Evolutionary conservation across 83 land plant genomes (phyloP), one percentile per base, ranked within the genome.

Genomic region (Diphasiastrum complanatum): DNA sequence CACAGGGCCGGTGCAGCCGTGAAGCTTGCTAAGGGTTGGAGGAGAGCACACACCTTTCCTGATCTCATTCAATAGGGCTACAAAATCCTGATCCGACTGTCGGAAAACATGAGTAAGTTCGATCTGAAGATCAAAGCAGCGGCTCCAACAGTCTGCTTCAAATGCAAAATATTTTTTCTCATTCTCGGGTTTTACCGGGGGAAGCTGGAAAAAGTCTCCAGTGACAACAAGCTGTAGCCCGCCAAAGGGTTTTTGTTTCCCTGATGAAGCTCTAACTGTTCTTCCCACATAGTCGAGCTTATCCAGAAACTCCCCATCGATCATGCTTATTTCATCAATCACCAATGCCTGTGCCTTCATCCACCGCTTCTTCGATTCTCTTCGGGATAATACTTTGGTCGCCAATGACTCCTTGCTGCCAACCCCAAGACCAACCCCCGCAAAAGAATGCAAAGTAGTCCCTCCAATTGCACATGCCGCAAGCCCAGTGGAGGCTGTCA

Each of bases 151-250:
- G 33, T 86, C 82, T 2, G 87, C 82, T 50, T 86, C 74, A 51
- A 86, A 86, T 0, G 87, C 88, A 66, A 72, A 86, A 49, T 67
- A 64, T 55, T 81, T 83, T 5, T 45, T 26, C 0, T 53, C 67
- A 23, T 76, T 72, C 27, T 60, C 66, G 2, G 75, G 71, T 4
- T 64, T 59, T 4, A 87, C 67, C 2, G 92, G 92, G 16, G 83
- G 85, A 24, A 87, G 74, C 73, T 87, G 92, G 61, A 78, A 83
- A 47, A 87, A 87, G 50, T 87, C 92, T 11, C 92, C 92, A 19
- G 79, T 72, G 33, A 79, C 88, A 55, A 87, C 54, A 23, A 87
- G 72, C 67, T 87, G 88, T 18, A 87, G 59, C 16, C 88, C 92
- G 36, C 92, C 92, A 75, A 81, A 87, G n/a, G 47, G 47, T 43